phyloP scores from a whole-genome alignment of 345 rosid genomes.

The Odontarrhena argentea region DNA sequence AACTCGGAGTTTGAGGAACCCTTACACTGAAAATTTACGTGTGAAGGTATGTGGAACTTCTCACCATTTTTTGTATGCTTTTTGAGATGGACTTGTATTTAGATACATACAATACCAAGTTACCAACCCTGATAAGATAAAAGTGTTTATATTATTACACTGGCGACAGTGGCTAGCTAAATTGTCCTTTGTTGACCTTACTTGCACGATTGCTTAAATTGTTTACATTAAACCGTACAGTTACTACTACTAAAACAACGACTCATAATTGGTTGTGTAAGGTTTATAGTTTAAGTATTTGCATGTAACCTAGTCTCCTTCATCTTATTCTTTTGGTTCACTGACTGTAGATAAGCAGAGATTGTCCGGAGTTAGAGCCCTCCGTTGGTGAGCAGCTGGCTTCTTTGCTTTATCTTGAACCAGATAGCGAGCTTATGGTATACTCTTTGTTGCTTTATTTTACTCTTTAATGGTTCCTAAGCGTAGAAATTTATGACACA shows the following conservation, averaged over 20 bases:
- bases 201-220: constrained; percentile 7
- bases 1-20: constrained; percentile 91
- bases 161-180: constrained; percentile 18
- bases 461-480: not conserved
- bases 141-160: not conserved
- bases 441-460: constrained; percentile 16
- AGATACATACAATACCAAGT: no score
- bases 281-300: constrained; percentile 6
- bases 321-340: constrained; percentile 33
- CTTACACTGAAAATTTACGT: constrained; percentile 93
- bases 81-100: no score
- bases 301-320: constrained; percentile 19
- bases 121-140: constrained; percentile 4
- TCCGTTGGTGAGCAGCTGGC: constrained; percentile 95
- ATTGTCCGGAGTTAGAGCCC: constrained; percentile 95
- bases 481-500: constrained; percentile 12
- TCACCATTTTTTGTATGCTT: constrained; percentile 8
- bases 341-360: constrained; percentile 93
- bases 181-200: constrained; percentile 9
- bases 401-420: constrained; percentile 89
- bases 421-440: constrained; percentile 99
- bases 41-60: constrained; percentile 71
- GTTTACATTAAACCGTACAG: constrained; percentile 18
- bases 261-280: constrained; percentile 14
- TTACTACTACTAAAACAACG: constrained; percentile 17